Conservation (phyloP, 106 monocot genomes). For the Dendrobium nobile region DNA sequence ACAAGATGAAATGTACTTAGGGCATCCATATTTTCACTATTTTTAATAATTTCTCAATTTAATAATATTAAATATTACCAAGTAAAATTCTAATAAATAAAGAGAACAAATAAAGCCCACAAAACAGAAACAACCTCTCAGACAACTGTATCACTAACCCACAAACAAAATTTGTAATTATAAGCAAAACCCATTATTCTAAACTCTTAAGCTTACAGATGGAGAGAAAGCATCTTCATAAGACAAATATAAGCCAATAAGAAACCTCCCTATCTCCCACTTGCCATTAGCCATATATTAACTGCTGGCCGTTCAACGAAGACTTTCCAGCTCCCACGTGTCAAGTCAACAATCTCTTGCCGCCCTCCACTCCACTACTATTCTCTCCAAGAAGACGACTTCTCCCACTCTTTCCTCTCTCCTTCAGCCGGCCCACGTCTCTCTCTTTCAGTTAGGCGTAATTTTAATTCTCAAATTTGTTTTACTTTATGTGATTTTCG, state of each 20-base stretch:
- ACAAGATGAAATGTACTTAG: too few species aligned
- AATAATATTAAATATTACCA: too few species aligned
- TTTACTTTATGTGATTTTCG: too few species aligned
- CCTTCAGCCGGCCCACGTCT: neutral
- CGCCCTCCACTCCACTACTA: neutral
- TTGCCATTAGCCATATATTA: neutral
- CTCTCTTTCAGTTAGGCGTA: too few species aligned
- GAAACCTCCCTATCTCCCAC: neutral
- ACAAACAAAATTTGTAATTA: neutral
- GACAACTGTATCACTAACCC: neutral
- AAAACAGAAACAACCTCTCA: neutral
- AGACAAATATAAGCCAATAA: neutral
- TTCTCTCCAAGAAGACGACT: neutral
- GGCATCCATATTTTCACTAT: too few species aligned
- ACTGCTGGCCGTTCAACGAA: neutral
- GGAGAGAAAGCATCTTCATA: neutral
- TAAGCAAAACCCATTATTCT: neutral
- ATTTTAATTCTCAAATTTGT: too few species aligned
- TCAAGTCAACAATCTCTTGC: neutral
- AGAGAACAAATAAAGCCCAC: neutral
- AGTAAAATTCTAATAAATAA: too few species aligned
- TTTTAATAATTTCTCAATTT: too few species aligned
- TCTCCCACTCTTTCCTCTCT: neutral
- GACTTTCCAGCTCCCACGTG: neutral
- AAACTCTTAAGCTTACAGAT: neutral